Base-by-base conservation (phyloP, 2,329 filamentous ascomycete species). In the Pleoardoris graminearum region DNA sequence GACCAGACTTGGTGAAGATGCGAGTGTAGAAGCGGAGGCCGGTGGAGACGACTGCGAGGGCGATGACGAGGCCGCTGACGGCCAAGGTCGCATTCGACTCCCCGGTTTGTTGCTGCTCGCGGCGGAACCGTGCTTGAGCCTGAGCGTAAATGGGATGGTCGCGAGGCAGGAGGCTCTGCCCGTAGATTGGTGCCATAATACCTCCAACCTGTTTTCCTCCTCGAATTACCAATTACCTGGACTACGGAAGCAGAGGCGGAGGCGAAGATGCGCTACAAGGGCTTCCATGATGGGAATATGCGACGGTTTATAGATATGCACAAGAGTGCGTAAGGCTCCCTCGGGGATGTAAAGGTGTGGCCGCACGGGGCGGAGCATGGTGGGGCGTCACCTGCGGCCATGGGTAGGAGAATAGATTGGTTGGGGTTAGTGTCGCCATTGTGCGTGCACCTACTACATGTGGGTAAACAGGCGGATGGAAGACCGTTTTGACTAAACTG, bases 11-110 rank as follows among this genome's bases (percentile, higher is more conserved):
- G 3, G 46, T 48, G 27, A 48, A 48, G 27, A 48, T 41, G 25
- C 46, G 46, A 1, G 37, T 41, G 23, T 41, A 48, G 14, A 48
- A 41, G 5, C 46, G 35, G 14, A 47, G 19, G 21, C 44, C 44
- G 14, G 33, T 32, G 2, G 44, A 36, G 21, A 47, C 44, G 22
- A 47, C 44, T 1, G 44, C 44, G 22, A 47, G 44, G 4, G 44
- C 44, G 11, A 47, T 47, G 14, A 47, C 22, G 32, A 47, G 44
- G 4, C 44, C 44, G 7, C 44, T 47, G 14, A 47, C 44, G n/a
- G 44, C 44, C 1, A 47, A 22, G 12, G 44, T 47, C 2, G 44
- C 44, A 37, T 47, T 47, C 1, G 41, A 44, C 6, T 47, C 44
- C 3, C n/a, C 22, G 8, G 17, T 37, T 7, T 17, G 4, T 29